Conservation (phyloP, 306 rosid genomes). For the apple (Malus domestica) region DNA sequence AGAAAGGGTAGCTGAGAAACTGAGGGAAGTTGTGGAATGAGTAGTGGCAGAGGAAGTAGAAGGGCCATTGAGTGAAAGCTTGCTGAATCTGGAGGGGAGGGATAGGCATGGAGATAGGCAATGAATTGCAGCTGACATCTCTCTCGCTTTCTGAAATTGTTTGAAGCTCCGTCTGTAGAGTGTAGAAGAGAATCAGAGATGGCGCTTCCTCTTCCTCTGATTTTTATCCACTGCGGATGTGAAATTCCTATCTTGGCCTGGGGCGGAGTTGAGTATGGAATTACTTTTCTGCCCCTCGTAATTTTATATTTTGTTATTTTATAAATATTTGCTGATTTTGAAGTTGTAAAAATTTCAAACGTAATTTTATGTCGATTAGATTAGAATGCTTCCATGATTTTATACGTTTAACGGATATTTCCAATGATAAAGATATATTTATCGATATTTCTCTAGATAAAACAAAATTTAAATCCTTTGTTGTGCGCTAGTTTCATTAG, state of each 20-base stretch:
- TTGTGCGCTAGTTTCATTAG: too few relatives aligned
- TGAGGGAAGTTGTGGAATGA: slow-evolving; percentile 36
- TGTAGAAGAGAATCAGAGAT: not conserved
- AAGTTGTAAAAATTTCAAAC: not conserved
- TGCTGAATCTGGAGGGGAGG: slow-evolving; percentile 56
- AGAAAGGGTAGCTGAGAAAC: slow-evolving; percentile 58
- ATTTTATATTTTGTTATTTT: too few relatives aligned
- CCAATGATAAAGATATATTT: too few relatives aligned
- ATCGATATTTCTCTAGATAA: too few relatives aligned
- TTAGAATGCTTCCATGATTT: not conserved
- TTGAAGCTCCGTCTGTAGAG: not conserved
- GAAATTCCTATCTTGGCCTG: not conserved
- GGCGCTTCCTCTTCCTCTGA: not conserved
- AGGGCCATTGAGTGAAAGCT: slow-evolving; percentile 41
- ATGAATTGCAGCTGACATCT: slow-evolving; percentile 48
- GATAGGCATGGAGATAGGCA: slow-evolving; percentile 46
- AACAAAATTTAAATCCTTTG: too few relatives aligned
- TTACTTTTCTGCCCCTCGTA: not conserved
- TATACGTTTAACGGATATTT: too few relatives aligned
- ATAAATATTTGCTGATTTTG: not conserved
- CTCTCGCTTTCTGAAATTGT: not conserved
- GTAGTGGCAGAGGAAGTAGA: slow-evolving; percentile 18
- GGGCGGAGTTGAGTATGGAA: not conserved
- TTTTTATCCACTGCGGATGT: slow-evolving; percentile 2
- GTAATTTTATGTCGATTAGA: not conserved